Percentiles rank a stretch among this genome's conserved stretches.
Conservation (phyloP, 1,284 basidiomycete species). For the Coriolopsis trogii region DNA sequence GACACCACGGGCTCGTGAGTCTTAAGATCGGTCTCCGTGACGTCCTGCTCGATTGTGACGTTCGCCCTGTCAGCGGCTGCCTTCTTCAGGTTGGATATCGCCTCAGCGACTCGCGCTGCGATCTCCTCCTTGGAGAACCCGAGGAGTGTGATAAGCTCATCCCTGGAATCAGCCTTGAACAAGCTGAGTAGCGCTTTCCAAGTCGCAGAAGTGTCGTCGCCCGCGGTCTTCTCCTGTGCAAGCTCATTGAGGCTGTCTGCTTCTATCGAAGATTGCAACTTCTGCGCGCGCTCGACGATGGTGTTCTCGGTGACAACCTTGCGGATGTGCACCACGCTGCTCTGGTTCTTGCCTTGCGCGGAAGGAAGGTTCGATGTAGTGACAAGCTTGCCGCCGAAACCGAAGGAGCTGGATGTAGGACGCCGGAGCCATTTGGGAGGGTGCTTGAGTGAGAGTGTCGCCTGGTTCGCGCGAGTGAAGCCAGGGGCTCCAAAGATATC, state of each 20-base stretch:
- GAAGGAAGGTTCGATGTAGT: conserved; percentile 75
- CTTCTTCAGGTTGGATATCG: conserved; percentile 74
- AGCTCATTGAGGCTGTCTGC: conserved; percentile 64
- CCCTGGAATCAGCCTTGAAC: conserved; percentile 87
- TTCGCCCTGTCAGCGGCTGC: conserved; percentile 36
- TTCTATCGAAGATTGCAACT: conserved; percentile 72
- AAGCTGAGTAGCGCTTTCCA: conserved; percentile 93
- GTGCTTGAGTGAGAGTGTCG: conserved; percentile 83
- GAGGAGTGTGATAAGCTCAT: conserved; percentile 89
- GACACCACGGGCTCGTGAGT: conserved; percentile 75
- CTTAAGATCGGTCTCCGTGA: conserved; percentile 44
- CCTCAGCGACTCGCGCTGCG: conserved; percentile 78
- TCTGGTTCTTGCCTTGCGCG: conserved; percentile 77
- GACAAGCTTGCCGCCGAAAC: conserved; percentile 90
- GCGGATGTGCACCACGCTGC: conserved; percentile 76
- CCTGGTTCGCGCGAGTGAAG: conserved; percentile 52
- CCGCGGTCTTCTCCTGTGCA: conserved; percentile 58
- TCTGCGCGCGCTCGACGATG: conserved; percentile 79
- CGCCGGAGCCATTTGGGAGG: conserved; percentile 96
- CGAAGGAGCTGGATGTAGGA: conserved; percentile 84
- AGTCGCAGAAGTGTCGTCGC: conserved; percentile 51
- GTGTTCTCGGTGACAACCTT: conserved; percentile 79
- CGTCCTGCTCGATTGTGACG: conserved; percentile 37
- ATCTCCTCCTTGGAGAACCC: conserved; percentile 94
- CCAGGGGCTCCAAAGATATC: conserved; percentile 79